Percentiles rank a stretch among this genome's conserved stretches.
These are phyloP conservation scores for Angophora floribunda DNA, from an alignment of 345 rosid species.

Conservation along the genomic window DNA sequence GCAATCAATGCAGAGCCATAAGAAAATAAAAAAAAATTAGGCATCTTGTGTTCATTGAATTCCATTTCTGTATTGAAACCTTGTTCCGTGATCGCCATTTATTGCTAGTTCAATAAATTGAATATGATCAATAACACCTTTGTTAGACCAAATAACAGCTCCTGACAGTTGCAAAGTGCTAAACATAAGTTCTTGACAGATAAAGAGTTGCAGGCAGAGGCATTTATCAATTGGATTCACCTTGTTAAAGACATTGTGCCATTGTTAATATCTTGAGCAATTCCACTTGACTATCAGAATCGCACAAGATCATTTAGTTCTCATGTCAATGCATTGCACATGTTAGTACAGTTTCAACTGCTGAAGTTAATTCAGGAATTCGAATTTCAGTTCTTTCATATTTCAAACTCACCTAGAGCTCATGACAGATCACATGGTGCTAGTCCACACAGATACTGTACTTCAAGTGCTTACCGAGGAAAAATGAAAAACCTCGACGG, in stretches of 20 bases:
- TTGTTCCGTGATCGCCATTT: not conserved
- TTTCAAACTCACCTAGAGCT: not conserved
- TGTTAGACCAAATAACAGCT: not conserved
- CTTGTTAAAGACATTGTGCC: not conserved
- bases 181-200: not conserved
- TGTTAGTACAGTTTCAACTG: not conserved
- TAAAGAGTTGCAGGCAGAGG: not conserved
- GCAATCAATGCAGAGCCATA: not conserved
- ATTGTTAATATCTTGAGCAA: not conserved
- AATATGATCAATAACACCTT: not conserved
- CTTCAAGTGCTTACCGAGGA: slow-evolving; percentile 29
- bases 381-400: not conserved
- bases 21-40: not conserved
- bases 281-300: not conserved
- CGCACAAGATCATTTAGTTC: not conserved
- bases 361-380: not conserved
- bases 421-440: not conserved
- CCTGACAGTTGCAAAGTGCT: not conserved
- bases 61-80: not conserved
- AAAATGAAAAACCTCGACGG: slow-evolving; percentile 48
- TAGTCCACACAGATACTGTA: not conserved
- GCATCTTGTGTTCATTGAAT: not conserved
- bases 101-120: not conserved
- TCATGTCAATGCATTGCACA: not conserved
- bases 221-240: not conserved